phyloP scores from a whole-genome alignment of 2,329 filamentous ascomycete genomes.

The Colletotrichum gloeosporioides region DNA sequence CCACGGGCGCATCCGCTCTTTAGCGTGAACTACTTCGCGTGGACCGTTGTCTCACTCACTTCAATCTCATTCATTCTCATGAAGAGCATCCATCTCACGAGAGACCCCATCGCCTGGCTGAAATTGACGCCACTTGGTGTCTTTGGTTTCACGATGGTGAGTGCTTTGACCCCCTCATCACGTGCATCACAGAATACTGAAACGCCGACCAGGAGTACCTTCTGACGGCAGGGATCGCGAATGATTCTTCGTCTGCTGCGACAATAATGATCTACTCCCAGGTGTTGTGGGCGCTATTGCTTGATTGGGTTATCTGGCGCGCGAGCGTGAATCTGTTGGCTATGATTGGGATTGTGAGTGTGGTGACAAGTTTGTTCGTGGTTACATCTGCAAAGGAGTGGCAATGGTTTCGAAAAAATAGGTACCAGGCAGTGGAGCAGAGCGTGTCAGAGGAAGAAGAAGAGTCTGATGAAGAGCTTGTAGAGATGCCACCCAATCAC shows the following conservation, averaged over 20 bases:
- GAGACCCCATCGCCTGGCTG: neutral
- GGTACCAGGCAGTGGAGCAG: neutral
- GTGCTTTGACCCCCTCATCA: neutral
- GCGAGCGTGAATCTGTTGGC: neutral
- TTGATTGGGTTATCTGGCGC: neutral
- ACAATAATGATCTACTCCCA: slow-evolving; percentile 11
- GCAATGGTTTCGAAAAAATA: neutral
- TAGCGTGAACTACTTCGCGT: slow-evolving; percentile 7
- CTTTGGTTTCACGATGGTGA: slow-evolving; percentile 12
- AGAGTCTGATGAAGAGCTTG: neutral
- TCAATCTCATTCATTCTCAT: neutral
- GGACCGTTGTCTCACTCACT: neutral
- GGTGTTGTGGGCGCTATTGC: slow-evolving; percentile 1
- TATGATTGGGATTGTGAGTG: neutral
- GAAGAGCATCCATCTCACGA: neutral
- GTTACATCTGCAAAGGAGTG: slow-evolving; percentile 9
- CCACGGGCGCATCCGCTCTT: neutral
- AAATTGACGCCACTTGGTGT: slow-evolving; percentile 4
- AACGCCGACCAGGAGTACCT: neutral
- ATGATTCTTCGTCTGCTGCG: neutral
- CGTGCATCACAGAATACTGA: neutral
- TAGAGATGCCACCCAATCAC: neutral
- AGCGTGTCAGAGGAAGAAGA: neutral
- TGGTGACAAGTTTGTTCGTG: neutral
- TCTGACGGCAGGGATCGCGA: slow-evolving; percentile 3